Base-by-base conservation (phyloP, 352 stramenopile species). In the Globisporangium spinosum region DNA sequence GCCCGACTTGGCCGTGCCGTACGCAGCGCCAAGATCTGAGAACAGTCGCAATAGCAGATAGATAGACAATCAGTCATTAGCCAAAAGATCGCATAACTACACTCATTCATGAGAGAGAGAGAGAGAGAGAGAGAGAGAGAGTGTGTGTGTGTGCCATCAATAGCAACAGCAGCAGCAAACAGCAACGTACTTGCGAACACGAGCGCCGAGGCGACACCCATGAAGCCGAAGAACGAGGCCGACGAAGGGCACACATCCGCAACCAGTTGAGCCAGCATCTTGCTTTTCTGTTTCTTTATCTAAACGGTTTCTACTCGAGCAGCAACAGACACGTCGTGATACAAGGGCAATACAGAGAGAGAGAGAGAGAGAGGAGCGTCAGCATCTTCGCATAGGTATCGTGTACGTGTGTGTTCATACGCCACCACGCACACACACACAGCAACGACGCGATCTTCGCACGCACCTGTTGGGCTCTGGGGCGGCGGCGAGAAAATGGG, bases 171-270 rank as follows among this genome's bases (percentile, higher is more conserved):
- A 47, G 15, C n/a, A 32, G n/a, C 20, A 13, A 65, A 35, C 13
- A 15, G 45, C 40, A 64, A 90, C 88, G 76, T 85, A 97, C 90
- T 98, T 64, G 88, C 89, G 74, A 98, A 97, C 59, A 98, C 92
- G 68, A 98, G 89, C 25, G 93, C 93, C 62, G 89, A 90, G 66
- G 97, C 97, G 17, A 99, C 97, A 70, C 97, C 97, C 96, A 99
- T 99, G 82, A 99, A 99, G 71, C 98, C 98, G 76, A 99, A 99
- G 89, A 99, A 99, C 75, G 97, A 97, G 63, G 97, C 97, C 75
- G 94, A 99, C 66, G 97, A 97, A 55, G 97, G 97, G 79, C 97
- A 99, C 67, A 97, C 97, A 87, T 99, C 96, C 77, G 94, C 94
- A 67, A 91, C 81, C 47, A 89, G 70, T 65, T 88, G 71, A 57